A percentile compares a stretch with the other conserved stretches of the same genome.
These are phyloP conservation scores for Exsudoporus frostii DNA, from an alignment of 768 basidiomycete species.

Conservation along the genomic window DNA sequence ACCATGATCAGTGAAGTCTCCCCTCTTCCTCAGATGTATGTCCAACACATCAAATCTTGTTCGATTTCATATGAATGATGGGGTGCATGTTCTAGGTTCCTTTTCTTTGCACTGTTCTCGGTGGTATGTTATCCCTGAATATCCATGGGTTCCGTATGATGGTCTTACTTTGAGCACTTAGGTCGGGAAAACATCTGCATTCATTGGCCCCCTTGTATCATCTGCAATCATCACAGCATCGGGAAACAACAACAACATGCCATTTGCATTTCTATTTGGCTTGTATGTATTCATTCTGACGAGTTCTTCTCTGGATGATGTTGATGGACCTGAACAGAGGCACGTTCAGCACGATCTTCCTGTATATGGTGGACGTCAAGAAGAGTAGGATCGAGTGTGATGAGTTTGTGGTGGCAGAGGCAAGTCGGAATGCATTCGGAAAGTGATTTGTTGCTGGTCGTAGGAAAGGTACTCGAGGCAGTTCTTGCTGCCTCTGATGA, in stretches of 20 bases:
- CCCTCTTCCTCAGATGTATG: constrained; percentile 66
- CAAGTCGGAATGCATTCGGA: constrained; percentile 37
- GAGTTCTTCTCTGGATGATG: background rate
- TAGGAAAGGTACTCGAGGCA: background rate
- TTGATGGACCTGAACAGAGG: constrained; percentile 11
- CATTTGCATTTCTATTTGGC: constrained; percentile 69
- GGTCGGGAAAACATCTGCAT: constrained; percentile 74
- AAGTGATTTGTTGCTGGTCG: background rate
- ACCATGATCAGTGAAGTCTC: constrained; percentile 83
- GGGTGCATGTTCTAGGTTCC: constrained; percentile 43
- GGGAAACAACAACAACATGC: constrained; percentile 68
- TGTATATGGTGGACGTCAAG: constrained; percentile 60
- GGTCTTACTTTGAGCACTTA: constrained; percentile 17
- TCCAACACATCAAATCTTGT: background rate
- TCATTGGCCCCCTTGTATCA: constrained; percentile 73
- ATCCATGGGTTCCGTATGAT: background rate
- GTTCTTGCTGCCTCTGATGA: background rate
- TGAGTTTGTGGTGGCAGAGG: constrained; percentile 57
- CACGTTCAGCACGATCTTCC: constrained; percentile 42
- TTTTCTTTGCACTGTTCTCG: constrained; percentile 74
- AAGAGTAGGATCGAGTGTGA: constrained; percentile 65
- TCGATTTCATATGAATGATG: background rate
- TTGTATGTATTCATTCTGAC: constrained; percentile 45
- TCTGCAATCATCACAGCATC: constrained; percentile 71
- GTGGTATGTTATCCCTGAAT: constrained; percentile 42